phyloP scores from a whole-genome alignment of 192 early-diverging fungal species.

The Diversispora eburnea region DNA sequence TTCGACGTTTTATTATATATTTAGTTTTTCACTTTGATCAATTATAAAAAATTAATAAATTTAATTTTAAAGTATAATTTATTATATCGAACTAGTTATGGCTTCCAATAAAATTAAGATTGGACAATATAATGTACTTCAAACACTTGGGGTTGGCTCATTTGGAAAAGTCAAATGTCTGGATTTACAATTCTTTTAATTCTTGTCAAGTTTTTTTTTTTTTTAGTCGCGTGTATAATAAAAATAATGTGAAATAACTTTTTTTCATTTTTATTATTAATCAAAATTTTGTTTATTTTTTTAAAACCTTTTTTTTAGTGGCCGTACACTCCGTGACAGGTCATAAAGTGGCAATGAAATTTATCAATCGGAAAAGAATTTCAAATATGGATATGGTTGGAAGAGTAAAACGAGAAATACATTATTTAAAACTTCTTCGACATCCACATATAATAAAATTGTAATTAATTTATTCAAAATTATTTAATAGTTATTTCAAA shows the following conservation, averaged over 20 bases:
- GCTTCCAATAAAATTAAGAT: constrained; percentile 53
- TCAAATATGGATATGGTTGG: constrained; percentile 94
- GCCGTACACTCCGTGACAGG: constrained; percentile 94
- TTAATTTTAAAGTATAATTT: no score
- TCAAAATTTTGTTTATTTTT: not conserved
- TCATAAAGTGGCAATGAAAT: constrained; percentile 95
- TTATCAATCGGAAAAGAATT: constrained; percentile 90
- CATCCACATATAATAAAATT: constrained; percentile 99
- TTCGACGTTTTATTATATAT: no score
- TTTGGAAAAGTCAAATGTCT: constrained; percentile 98
- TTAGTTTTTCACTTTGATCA: no score
- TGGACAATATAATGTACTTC: constrained; percentile 91
- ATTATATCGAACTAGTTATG: constrained; percentile 16
- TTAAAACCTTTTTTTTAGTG: constrained; percentile 52
- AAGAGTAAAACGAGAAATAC: constrained; percentile 95
- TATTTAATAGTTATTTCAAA: not conserved
- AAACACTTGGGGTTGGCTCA: constrained; percentile 94
- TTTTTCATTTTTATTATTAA: not conserved
- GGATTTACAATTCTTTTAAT: constrained; percentile 31
- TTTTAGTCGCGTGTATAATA: no score
- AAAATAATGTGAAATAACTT: not conserved
- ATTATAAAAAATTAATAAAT: no score
- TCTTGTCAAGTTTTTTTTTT: not conserved
- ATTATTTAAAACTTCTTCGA: constrained; percentile 88
- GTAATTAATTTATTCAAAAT: constrained; percentile 42